Percentiles rank a stretch among this genome's conserved stretches.
Evolutionary conservation across 2,329 filamentous ascomycete genomes (phyloP).

Genomic region (Trichocomaceae sp.): DNA sequence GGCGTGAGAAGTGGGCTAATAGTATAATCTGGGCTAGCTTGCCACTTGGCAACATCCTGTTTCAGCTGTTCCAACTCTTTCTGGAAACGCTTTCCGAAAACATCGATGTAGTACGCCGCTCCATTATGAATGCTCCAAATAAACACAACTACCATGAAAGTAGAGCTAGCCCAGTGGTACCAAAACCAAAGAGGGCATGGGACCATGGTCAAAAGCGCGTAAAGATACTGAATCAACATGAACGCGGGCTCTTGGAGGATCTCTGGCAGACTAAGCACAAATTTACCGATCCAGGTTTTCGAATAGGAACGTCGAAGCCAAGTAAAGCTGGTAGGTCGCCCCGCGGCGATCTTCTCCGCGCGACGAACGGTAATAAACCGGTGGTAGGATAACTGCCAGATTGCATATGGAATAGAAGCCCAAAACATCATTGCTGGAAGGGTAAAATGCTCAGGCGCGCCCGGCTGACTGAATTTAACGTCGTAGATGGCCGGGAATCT

Average conservation of each 20-base stretch:
- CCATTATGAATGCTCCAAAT: conserved; percentile 95
- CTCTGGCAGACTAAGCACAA: conserved; percentile 72
- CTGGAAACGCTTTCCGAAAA: conserved; percentile 94
- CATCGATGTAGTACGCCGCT: conserved; percentile 95
- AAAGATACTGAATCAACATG: conserved; percentile 91
- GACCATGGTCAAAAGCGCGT: conserved; percentile 87
- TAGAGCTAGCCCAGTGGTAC: conserved; percentile 69
- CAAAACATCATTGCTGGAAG: conserved; percentile 82
- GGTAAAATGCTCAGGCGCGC: conserved; percentile 72
- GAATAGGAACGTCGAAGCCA: conserved; percentile 91
- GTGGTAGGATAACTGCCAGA: conserved; percentile 93
- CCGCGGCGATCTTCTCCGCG: conserved; percentile 92
- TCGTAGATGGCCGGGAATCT: conserved; percentile 80
- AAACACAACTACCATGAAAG: conserved; percentile 77
- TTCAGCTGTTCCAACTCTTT: conserved; percentile 88
- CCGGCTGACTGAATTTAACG: conserved; percentile 63
- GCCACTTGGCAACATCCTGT: conserved; percentile 84
- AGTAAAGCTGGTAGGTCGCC: conserved; percentile 91
- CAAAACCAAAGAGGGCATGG: conserved; percentile 95
- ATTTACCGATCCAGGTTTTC: conserved; percentile 77
- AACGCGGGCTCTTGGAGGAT: conserved; percentile 79
- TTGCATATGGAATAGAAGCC: conserved; percentile 84
- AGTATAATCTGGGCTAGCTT: conserved; percentile 41
- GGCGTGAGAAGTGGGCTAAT: conserved; percentile 26
- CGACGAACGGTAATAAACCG: conserved; percentile 91